Evolutionary conservation across 495 filamentous ascomycete species (phyloP), one percentile per base, ranked within the genome.

Genomic region (Penicillium dipodomyicola): DNA sequence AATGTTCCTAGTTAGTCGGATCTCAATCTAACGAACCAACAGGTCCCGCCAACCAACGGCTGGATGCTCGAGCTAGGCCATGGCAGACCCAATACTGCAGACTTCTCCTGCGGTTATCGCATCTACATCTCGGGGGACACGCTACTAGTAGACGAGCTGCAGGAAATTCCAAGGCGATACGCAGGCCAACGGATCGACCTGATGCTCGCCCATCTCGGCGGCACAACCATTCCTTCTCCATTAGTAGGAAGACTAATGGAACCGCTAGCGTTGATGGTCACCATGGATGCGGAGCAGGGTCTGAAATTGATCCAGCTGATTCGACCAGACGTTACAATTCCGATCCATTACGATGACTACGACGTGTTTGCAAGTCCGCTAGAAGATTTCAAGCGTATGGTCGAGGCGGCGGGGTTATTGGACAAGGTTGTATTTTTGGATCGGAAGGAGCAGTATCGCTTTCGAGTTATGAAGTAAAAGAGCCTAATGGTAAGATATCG

Each of bases 121-220:
- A 87, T 90, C 59, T 90, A 88, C 71, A 87, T 90, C 47, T 83
- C 85, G 0, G 87, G 86, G 41, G 86, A 91, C 69, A 90, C 85
- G n/a, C 69, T 90, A 7, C 70, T 87, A 48, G 75, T 85, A 37
- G 76, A 84, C 62, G 84, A 88, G 52, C 77, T 89, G 0, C 68
- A 78, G 23, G 74, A 82, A 56, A 88, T 90, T 51, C 81, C 81
- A 0, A 65, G 78, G 20, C 69, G 69, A 17, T 82, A 79, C 64
- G 69, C 62, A 10, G 69, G 65, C 8, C 71, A 82, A 54, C 63
- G 63, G n/a, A 80, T 89, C 45, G 83, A 90, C 65, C 71, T 90
- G 30, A 87, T 90, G 81, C 72, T 91, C 17, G 75, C 84, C 12
- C 87, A 87, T 58, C 70, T 88, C 4, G 84, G 86, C 11, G 85